Evolutionary conservation across 768 basidiomycete genomes (phyloP).

Genomic region (Pleurotus giganteus): DNA sequence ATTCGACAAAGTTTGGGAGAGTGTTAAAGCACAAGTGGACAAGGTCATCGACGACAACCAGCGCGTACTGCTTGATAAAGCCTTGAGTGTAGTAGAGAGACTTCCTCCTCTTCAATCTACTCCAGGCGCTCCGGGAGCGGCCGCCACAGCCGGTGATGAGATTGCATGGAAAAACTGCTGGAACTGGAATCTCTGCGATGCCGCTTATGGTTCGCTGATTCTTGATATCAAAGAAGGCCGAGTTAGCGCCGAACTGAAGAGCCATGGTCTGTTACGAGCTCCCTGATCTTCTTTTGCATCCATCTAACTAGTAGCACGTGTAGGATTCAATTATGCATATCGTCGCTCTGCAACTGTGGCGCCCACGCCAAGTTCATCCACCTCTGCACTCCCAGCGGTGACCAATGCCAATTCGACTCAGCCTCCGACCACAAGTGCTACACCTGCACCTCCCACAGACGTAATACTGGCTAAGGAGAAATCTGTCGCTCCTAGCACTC

Average conservation of each 20-base stretch:
- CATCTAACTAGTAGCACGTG: conserved; percentile 2
- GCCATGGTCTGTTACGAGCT: conserved; percentile 62
- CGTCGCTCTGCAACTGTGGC: conserved; percentile 66
- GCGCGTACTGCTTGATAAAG: conserved; percentile 84
- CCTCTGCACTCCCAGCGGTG: conserved; percentile 44
- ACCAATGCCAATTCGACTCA: conserved; percentile 29
- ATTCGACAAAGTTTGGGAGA: conserved; percentile 94
- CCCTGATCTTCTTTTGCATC: background rate
- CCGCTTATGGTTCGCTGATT: conserved; percentile 85
- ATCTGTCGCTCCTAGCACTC: conserved; percentile 31
- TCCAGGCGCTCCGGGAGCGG: conserved; percentile 40
- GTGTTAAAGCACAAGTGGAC: conserved; percentile 89
- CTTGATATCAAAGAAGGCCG: conserved; percentile 91
- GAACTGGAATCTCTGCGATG: conserved; percentile 99
- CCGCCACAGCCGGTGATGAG: conserved; percentile 70
- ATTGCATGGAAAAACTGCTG: conserved; percentile 98
- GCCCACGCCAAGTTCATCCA: conserved; percentile 58
- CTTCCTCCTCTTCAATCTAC: conserved; percentile 59
- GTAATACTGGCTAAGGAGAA: conserved; percentile 29
- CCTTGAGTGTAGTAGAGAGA: conserved; percentile 78
- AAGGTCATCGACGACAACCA: conserved; percentile 90
- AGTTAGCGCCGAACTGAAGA: conserved; percentile 88
- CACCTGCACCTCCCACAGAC: conserved; percentile 31
- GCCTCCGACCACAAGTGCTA: conserved; percentile 34
- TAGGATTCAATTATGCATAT: conserved; percentile 96